Conservation (phyloP, 257 asterid species). For the Nicotiana benthamiana region DNA sequence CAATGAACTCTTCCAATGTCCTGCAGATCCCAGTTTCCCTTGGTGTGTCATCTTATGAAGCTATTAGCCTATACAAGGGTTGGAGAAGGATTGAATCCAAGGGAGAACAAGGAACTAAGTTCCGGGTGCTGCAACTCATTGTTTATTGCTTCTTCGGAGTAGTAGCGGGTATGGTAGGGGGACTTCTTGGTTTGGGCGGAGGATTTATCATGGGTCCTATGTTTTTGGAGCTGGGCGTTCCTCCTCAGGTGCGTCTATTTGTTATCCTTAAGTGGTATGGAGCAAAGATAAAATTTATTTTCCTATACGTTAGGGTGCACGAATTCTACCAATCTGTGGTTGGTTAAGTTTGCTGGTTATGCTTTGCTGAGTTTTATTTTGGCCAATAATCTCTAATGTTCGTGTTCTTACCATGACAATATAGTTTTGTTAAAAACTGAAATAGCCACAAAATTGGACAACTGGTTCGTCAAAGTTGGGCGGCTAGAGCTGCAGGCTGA, state of each 20-base stretch:
- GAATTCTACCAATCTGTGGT: background rate
- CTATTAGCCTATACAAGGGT: conserved; percentile 68
- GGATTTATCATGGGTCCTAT: conserved; percentile 70
- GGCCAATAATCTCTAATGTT: background rate
- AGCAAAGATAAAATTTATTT: background rate
- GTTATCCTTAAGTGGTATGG: background rate
- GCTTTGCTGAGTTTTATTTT: background rate
- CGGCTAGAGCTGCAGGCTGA: background rate
- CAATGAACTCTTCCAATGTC: background rate
- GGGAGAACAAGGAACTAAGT: conserved; percentile 59
- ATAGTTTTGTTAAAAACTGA: background rate
- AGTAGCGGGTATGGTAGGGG: conserved; percentile 89
- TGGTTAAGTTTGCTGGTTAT: background rate
- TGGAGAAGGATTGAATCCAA: conserved; percentile 74
- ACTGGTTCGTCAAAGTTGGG: background rate
- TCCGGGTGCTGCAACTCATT: conserved; percentile 52
- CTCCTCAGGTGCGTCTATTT: conserved; percentile 51
- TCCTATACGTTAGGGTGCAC: background rate
- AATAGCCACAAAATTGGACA: background rate
- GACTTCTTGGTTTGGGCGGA: conserved; percentile 95
- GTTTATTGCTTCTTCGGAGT: conserved; percentile 65
- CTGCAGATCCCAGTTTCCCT: conserved; percentile 76
- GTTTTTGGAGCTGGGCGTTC: conserved; percentile 46
- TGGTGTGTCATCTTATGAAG: conserved; percentile 65
- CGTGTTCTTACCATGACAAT: background rate